Percentiles rank a stretch among this genome's conserved stretches.
These are phyloP conservation scores for Flueggea neowawraea DNA, from an alignment of 441 rosid genomes.

Conservation along the genomic window DNA sequence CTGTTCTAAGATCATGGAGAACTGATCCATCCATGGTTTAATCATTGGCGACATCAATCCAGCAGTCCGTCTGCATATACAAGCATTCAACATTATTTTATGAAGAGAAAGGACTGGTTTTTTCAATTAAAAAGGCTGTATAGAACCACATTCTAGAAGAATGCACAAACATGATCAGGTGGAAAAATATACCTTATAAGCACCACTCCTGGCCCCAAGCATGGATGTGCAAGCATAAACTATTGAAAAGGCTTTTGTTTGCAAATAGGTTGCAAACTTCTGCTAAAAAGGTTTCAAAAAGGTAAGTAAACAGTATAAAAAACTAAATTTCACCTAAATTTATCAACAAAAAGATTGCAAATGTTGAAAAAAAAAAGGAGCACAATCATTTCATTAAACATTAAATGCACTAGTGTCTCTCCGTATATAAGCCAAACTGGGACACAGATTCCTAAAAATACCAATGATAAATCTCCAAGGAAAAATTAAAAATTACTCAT, in stretches of 20 bases:
- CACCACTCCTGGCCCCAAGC: conserved; percentile 87
- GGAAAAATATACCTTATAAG: conserved; percentile 57
- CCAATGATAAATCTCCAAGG: background rate
- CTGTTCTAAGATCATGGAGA: conserved; percentile 58
- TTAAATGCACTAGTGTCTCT: background rate
- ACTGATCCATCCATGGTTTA: conserved; percentile 76
- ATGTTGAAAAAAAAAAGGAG: conserved; percentile 2
- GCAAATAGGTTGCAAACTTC: conserved; percentile 69
- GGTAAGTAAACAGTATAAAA: conserved; percentile 13
- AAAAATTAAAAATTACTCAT: background rate
- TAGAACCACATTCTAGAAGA: conserved; percentile 14
- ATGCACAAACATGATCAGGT: conserved; percentile 9
- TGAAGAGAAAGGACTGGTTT: conserved; percentile 10
- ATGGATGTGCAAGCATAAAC: conserved; percentile 78
- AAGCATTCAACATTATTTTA: conserved; percentile 29
- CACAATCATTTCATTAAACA: background rate
- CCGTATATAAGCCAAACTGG: background rate
- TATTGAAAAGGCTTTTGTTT: conserved; percentile 83
- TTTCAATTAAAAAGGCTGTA: conserved; percentile 17
- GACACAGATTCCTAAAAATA: background rate
- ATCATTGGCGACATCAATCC: conserved; percentile 60
- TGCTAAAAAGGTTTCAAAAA: conserved; percentile 30
- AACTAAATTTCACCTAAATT: conserved; percentile 12
- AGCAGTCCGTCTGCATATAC: conserved; percentile 63
- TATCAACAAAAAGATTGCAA: conserved; percentile 4